Evolutionary conservation across 441 rosid genomes (phyloP).

Genomic region (Corymbia citriodora): DNA sequence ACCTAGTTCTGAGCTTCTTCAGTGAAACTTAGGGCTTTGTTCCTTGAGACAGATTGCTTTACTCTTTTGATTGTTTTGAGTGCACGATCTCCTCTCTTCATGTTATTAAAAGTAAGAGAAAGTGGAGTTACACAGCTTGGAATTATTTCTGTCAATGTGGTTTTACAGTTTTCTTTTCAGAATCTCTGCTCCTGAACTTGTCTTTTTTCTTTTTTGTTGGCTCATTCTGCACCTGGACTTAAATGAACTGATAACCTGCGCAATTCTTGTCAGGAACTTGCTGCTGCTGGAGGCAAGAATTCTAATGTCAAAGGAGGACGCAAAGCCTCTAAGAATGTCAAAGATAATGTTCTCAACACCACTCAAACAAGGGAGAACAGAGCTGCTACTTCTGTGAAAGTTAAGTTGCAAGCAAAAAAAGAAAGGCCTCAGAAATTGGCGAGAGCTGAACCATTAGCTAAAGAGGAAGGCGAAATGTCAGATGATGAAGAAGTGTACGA

Average conservation of each 20-base stretch:
- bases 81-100: background rate
- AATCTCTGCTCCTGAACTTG: background rate
- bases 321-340: slow-evolving; percentile 65
- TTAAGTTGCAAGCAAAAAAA: slow-evolving; percentile 28
- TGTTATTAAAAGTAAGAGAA: background rate
- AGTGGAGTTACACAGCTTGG: background rate
- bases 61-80: background rate
- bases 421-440: slow-evolving; percentile 54
- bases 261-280: slow-evolving; percentile 57
- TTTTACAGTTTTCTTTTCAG: background rate
- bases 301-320: slow-evolving; percentile 57
- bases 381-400: slow-evolving; percentile 36
- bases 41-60: background rate
- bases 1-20: background rate
- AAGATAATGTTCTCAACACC: slow-evolving; percentile 36
- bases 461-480: slow-evolving; percentile 99
- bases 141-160: background rate
- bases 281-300: slow-evolving; percentile 69
- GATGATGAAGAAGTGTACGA: slow-evolving; percentile 86
- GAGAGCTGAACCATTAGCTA: slow-evolving; percentile 64
- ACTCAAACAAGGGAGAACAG: slow-evolving; percentile 48
- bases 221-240: background rate
- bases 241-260: background rate
- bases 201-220: background rate
- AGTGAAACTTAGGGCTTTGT: background rate